Base-by-base conservation (phyloP, 2,329 filamentous ascomycete genomes). In the Epichloe gansuensis region DNA sequence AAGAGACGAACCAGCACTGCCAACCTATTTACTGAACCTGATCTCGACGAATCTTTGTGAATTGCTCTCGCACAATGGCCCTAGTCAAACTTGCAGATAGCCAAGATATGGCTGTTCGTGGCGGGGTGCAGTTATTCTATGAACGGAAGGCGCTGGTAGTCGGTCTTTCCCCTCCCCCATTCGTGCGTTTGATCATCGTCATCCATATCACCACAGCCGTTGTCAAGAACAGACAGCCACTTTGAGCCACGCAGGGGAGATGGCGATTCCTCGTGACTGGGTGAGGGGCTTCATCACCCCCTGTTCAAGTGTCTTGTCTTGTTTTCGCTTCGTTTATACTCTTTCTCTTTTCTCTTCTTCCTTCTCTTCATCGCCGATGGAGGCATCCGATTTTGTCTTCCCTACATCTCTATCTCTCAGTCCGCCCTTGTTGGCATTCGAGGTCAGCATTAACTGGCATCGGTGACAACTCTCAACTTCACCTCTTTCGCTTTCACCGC, bases 1-100 rank as follows among this genome's bases (percentile, higher is more conserved):
- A n/a, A n/a, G n/a, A n/a, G 42, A 42, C 38, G 13, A 47, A 46
- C 43, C 34, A 46, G 34, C 42, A 34, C 47, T 34, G 43, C 41
- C 48, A 50, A 35, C 23, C 28, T 28, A 56, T 55, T n/a, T n/a
- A n/a, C n/a, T n/a, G 57, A 65, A 64, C 63, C 55, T 59, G 62
- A 64, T 64, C 60, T 65, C 51, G 58, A 64, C 57, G n/a, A 53
- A 60, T 63, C 57, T 42, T 51, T 34, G 31, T 41, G 23, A 38
- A 46, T 52, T 43, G 28, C 23, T 34, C n/a, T 49, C 45, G 44
- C 45, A 37, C n/a, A 9, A 45, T 25, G 41, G 34, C 15, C 28
- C 31, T 37, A 25, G 4, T n/a, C 45, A 8, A 47, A 47, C 9
- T 37, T n/a, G 15, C 31, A 38, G 35, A 35, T 28, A 38, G 34